Base-by-base conservation (phyloP, 2,329 filamentous ascomycete species). In the Monosporascus sp. region DNA sequence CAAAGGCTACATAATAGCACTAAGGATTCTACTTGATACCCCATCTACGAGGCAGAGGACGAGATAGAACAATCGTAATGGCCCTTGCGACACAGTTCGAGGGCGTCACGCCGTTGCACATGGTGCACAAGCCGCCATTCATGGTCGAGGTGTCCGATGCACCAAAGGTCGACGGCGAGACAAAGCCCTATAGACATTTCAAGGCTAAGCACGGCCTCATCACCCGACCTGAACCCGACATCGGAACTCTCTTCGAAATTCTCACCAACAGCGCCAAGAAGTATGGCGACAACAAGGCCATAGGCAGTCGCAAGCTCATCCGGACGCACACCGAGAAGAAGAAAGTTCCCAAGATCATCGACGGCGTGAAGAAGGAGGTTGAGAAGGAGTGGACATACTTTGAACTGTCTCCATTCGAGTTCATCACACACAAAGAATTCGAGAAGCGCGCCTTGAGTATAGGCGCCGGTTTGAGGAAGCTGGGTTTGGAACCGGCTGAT, bases 331-430 rank as follows among this genome's bases (percentile, higher is more conserved):
- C 82, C 63, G 91, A 96, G 77, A 86, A 81, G 62, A 96, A 93
- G 77, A 94, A 90, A 80, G 76, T 96, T 61, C 88, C 91, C 79
- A 96, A 95, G 81, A 79, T 90, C 49, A 76, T 96, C 53, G 89
- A 95, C 65, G 91, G 91, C 61, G 81, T 88, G 68, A 81, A 90
- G 70, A 77, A 80, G 59, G 83, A 92, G 73, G 83, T 94, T 37
- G 89, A 95, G 58, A 96, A 96, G 83, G 83, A 93, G 70, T 96
- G 91, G 91, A 85, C 86, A 50, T 95, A 85, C 73, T 95, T 90
- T 62, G 91, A 96, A 78, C 83, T 95, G 60, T 86, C 87, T 56
- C 76, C 78, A 48, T 96, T 88, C 75, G 78, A 80, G 45, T 96
- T 85, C 76, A 77, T 87, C 66, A 90, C 84, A 62, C 95, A 92